phyloP scores from a whole-genome alignment of 192 early-diverging fungal species.

The Polychytrium aggregatum region DNA sequence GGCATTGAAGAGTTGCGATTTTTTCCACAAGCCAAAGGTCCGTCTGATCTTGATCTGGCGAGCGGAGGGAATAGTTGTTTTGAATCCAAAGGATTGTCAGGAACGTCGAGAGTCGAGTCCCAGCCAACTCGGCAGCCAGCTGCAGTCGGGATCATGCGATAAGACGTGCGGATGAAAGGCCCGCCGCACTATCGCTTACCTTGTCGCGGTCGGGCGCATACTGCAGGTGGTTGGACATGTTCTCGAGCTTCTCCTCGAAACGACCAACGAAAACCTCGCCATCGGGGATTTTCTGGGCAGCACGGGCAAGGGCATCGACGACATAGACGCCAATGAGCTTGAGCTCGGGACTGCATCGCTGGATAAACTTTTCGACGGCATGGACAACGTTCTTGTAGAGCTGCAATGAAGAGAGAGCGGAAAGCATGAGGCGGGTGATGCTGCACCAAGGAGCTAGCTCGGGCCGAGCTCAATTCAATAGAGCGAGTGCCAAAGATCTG shows the following conservation, averaged over 20 bases:
- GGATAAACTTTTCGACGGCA: slow-evolving; percentile 32
- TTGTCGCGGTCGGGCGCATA: slow-evolving; percentile 31
- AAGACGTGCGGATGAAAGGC: slow-evolving; percentile 1
- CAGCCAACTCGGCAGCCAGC: too few relatives aligned
- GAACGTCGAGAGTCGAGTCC: too few relatives aligned
- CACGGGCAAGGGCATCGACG: slow-evolving; percentile 33
- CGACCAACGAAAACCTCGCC: slow-evolving; percentile 21
- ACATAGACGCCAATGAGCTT: slow-evolving; percentile 40
- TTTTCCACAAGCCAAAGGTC: slow-evolving; percentile 34
- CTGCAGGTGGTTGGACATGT: slow-evolving; percentile 25
- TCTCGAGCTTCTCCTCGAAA: slow-evolving; percentile 35
- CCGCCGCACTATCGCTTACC: slow-evolving; percentile 15
- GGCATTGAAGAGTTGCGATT: slow-evolving; percentile 20
- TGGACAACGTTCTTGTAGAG: slow-evolving; percentile 32
- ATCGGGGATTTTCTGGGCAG: slow-evolving; percentile 21
- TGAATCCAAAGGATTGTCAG: not conserved
- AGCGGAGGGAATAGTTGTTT: not conserved
- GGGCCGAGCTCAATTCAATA: too few relatives aligned
- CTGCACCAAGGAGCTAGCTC: too few relatives aligned
- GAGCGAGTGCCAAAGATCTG: too few relatives aligned
- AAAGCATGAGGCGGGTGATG: too few relatives aligned
- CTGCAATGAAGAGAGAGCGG: slow-evolving; percentile 10
- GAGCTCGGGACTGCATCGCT: slow-evolving; percentile 30
- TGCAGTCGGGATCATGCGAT: too few relatives aligned
- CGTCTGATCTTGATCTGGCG: slow-evolving; percentile 38